These are phyloP conservation scores for Pseudogymnoascus sp. DNA, from an alignment of 2,329 filamentous ascomycete species.

Conservation along the genomic window DNA sequence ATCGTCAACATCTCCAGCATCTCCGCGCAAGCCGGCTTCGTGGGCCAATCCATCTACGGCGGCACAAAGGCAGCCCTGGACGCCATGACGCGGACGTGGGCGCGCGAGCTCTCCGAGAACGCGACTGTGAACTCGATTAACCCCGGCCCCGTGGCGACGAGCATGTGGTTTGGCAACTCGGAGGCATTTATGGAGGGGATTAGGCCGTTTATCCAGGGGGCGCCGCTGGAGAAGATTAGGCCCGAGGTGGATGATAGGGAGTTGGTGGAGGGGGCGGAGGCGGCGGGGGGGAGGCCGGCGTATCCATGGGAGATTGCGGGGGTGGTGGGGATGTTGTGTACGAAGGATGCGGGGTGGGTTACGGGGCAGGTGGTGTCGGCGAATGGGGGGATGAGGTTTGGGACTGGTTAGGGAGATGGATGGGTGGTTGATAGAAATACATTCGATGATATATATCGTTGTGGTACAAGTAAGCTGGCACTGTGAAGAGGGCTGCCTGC, in stretches of 20 bases:
- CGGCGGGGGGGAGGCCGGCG: conserved; percentile 49
- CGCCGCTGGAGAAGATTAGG: conserved; percentile 58
- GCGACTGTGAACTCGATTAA: conserved; percentile 60
- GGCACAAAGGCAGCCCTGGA: conserved; percentile 61
- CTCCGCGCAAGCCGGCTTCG: conserved; percentile 48
- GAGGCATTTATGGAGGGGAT: conserved; percentile 50
- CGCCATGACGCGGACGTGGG: conserved; percentile 62
- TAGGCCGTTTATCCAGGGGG: conserved; percentile 51
- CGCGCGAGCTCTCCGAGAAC: conserved; percentile 51
- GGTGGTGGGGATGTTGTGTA: conserved; percentile 68
- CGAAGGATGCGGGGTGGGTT: conserved; percentile 64
- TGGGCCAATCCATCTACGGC: conserved; percentile 53
- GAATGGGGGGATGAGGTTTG: conserved; percentile 66
- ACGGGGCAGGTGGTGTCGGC: conserved; percentile 74
- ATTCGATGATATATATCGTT: not conserved
- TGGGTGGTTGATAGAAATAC: not conserved
- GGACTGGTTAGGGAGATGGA: not conserved
- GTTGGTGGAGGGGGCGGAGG: conserved; percentile 50
- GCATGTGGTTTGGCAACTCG: conserved; percentile 54
- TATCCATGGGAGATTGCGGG: conserved; percentile 67
- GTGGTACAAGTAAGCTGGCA: not conserved
- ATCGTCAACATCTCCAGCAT: conserved; percentile 56
- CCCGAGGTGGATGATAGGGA: conserved; percentile 51
- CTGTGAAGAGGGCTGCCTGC: not conserved
- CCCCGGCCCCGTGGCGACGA: conserved; percentile 57